Evolutionary conservation across 2,329 filamentous ascomycete genomes (phyloP).

Genomic region (Alternaria atra): DNA sequence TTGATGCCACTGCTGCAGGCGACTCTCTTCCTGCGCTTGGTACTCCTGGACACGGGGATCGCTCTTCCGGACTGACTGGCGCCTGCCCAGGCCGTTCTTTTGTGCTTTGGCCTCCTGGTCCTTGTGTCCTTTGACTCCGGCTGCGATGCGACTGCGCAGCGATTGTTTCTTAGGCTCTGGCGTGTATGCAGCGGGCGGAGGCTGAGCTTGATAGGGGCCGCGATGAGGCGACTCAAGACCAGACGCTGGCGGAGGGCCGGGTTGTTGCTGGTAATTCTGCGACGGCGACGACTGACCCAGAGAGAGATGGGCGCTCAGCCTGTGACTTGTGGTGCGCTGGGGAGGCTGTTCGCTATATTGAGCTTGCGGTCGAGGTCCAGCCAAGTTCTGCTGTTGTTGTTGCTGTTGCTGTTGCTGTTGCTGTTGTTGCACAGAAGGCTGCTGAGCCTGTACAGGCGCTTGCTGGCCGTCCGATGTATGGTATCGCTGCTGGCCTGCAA

Average conservation of each 20-base stretch:
- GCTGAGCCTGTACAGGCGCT: conserved; percentile 28
- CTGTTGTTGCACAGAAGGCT: conserved; percentile 27
- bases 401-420: neutral
- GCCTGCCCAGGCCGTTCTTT: conserved; percentile 45
- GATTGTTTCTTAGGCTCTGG: conserved; percentile 46
- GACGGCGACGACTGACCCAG: conserved; percentile 29
- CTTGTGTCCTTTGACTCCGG: conserved; percentile 41
- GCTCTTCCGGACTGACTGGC: conserved; percentile 49
- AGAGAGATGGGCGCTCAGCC: conserved; percentile 39
- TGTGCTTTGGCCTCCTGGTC: conserved; percentile 43
- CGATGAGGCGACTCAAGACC: conserved; percentile 37
- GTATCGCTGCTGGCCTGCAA: conserved; percentile 35
- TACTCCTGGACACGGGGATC: conserved; percentile 41
- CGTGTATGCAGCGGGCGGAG: conserved; percentile 15
- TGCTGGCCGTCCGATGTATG: conserved; percentile 34
- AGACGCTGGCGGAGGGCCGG: conserved; percentile 30
- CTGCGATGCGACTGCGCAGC: conserved; percentile 45
- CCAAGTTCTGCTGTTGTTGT: conserved; percentile 7
- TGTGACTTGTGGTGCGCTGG: conserved; percentile 44
- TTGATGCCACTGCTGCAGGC: conserved; percentile 40
- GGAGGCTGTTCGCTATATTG: conserved; percentile 38
- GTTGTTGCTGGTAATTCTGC: conserved; percentile 41
- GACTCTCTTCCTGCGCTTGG: conserved; percentile 35
- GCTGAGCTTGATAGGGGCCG: conserved; percentile 36
- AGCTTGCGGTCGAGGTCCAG: conserved; percentile 18